Conservation (phyloP, 2,329 filamentous ascomycete genomes). For the Sodiomyces alkalinus region DNA sequence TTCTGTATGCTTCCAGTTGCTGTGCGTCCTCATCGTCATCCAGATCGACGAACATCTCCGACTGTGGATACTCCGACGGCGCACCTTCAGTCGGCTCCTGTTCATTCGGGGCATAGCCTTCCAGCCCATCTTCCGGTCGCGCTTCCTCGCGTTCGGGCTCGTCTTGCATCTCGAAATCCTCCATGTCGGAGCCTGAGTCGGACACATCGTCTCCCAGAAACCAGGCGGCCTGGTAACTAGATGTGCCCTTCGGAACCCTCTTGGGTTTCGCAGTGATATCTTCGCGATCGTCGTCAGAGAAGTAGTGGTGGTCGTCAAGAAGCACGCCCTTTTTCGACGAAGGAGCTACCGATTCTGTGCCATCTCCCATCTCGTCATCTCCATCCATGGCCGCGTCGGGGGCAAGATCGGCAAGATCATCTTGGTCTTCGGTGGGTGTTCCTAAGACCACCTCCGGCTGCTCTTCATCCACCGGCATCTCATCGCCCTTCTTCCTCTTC, state of each 20-base stretch:
- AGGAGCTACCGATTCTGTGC: slow-evolving; percentile 23
- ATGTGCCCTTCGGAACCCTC: slow-evolving; percentile 77
- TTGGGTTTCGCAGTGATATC: slow-evolving; percentile 48
- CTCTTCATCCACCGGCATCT: slow-evolving; percentile 52
- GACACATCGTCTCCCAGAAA: slow-evolving; percentile 66
- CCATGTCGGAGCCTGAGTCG: slow-evolving; percentile 71
- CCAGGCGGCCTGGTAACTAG: slow-evolving; percentile 89
- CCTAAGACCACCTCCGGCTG: slow-evolving; percentile 46
- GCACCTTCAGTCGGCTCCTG: slow-evolving; percentile 60
- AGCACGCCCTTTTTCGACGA: slow-evolving; percentile 65
- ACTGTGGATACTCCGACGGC: slow-evolving; percentile 82
- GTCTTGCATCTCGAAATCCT: slow-evolving; percentile 45
- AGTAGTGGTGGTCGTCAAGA: slow-evolving; percentile 95
- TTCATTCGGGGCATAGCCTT: slow-evolving; percentile 49
- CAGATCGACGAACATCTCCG: slow-evolving; percentile 76
- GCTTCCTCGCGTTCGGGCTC: slow-evolving; percentile 38
- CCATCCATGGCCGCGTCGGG: slow-evolving; percentile 64
- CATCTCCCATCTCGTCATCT: slow-evolving; percentile 30
- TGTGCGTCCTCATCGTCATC: slow-evolving; percentile 68
- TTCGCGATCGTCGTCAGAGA: slow-evolving; percentile 68
- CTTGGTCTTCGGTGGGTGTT: slow-evolving; percentile 60
- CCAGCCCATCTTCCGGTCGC: slow-evolving; percentile 70
- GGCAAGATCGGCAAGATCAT: slow-evolving; percentile 69
- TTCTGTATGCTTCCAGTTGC: slow-evolving; percentile 61
- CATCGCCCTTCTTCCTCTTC: slow-evolving; percentile 42